Evolutionary conservation across 441 rosid species (phyloP).

Genomic region (Bocquillonia castaneifolia): DNA sequence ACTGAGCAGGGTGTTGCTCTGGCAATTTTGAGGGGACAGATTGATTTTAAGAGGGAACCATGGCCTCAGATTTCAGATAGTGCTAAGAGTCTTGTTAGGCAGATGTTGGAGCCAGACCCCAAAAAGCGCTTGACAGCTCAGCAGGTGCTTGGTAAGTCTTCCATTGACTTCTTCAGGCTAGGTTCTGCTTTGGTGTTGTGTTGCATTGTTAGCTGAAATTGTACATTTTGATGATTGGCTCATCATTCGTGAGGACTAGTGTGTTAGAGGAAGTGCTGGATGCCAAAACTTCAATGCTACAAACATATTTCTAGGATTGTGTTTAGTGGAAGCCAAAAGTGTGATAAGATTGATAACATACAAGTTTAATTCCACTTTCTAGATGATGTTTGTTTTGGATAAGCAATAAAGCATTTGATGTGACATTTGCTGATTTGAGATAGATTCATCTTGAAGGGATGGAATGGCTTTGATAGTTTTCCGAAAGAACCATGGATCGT

Average conservation of each 20-base stretch:
- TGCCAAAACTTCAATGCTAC: background rate
- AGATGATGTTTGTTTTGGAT: background rate
- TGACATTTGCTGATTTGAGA: too few species aligned
- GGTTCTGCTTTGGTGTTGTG: background rate
- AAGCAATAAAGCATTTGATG: background rate
- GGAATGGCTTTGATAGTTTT: too few species aligned
- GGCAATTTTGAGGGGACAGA: slow-evolving; percentile 71
- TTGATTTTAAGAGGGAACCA: slow-evolving; percentile 94
- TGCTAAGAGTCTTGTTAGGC: slow-evolving; percentile 82
- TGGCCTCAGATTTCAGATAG: slow-evolving; percentile 93
- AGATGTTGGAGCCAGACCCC: slow-evolving; percentile 83
- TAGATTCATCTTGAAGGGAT: too few species aligned
- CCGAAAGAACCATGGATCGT: too few species aligned
- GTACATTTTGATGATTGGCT: background rate
- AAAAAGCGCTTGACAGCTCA: slow-evolving; percentile 73
- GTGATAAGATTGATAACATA: background rate
- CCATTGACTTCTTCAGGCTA: slow-evolving; percentile 6
- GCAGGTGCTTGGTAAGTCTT: slow-evolving; percentile 72
- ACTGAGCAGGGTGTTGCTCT: slow-evolving; percentile 97
- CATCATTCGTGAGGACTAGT: background rate
- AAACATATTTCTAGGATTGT: background rate
- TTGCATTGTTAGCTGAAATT: background rate
- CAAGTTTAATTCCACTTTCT: background rate
- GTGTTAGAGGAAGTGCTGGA: background rate
- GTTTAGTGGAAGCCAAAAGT: background rate